phyloP scores from a whole-genome alignment of 495 filamentous ascomycete species.

The Haplographium delicatum region DNA sequence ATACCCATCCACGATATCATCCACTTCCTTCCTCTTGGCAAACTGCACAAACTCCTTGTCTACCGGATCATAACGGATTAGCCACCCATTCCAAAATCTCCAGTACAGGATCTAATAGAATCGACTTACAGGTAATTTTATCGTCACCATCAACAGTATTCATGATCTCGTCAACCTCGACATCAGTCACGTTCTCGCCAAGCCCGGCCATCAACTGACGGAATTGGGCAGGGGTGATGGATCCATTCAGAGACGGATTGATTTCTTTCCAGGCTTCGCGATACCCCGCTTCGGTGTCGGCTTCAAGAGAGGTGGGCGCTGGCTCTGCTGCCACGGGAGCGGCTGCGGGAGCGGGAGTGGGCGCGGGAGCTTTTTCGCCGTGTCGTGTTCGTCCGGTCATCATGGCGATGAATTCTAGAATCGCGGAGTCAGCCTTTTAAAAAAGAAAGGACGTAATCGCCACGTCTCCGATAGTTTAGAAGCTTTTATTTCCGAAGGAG shows the following conservation, averaged over 20 bases:
- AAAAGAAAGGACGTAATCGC: not conserved
- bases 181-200: conserved; percentile 27
- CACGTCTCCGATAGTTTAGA: too few relatives aligned
- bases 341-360: conserved; percentile 5
- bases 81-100: not conserved
- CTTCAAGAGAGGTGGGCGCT: not conserved
- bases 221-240: conserved; percentile 28
- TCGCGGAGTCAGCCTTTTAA: not conserved
- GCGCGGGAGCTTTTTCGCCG: not conserved
- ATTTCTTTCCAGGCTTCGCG: conserved; percentile 26
- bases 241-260: conserved; percentile 25
- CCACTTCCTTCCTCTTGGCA: conserved; percentile 25
- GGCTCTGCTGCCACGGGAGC: conserved; percentile 8
- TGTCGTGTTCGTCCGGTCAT: conserved; percentile 28
- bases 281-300: conserved; percentile 22
- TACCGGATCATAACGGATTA: not conserved
- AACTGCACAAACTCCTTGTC: conserved; percentile 29
- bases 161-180: conserved; percentile 26
- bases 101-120: too few relatives aligned
- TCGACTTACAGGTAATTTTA: conserved; percentile 28
- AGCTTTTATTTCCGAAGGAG: too few relatives aligned
- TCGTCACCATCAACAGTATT: conserved; percentile 31
- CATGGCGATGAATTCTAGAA: conserved; percentile 32
- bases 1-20: conserved; percentile 29
- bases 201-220: conserved; percentile 26